Evolutionary conservation across 2,329 filamentous ascomycete species (phyloP).

Genomic region (Lasiodiplodia gonubiensis): DNA sequence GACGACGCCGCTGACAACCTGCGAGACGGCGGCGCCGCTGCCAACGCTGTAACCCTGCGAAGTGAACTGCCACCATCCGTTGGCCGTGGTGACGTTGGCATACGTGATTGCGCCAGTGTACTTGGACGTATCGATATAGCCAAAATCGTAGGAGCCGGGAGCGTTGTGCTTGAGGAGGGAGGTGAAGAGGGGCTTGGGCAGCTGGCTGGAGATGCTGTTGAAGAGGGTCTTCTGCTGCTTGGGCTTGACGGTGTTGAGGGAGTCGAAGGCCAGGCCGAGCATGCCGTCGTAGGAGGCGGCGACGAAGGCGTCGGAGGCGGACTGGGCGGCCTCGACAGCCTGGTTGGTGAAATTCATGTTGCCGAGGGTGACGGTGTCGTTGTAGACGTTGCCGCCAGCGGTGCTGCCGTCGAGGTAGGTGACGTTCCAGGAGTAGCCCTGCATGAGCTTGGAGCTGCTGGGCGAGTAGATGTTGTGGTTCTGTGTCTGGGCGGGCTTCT

Average conservation of each 20-base stretch:
- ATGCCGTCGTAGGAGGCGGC: constrained; percentile 60
- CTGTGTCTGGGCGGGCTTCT: constrained; percentile 29
- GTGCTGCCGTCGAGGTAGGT: constrained; percentile 69
- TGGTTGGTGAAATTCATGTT: constrained; percentile 63
- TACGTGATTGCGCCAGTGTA: constrained; percentile 66
- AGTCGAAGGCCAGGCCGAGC: constrained; percentile 65
- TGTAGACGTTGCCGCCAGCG: constrained; percentile 69
- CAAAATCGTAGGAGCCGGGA: constrained; percentile 60
- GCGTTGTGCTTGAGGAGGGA: constrained; percentile 60
- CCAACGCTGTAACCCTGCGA: constrained; percentile 63
- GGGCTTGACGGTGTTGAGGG: constrained; percentile 63
- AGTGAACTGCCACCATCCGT: constrained; percentile 69
- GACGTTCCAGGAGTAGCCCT: constrained; percentile 62
- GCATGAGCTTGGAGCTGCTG: constrained; percentile 39
- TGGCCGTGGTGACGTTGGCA: constrained; percentile 58
- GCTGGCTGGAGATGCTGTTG: constrained; percentile 60
- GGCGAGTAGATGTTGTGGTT: constrained; percentile 66
- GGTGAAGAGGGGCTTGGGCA: constrained; percentile 63
- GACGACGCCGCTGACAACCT: constrained; percentile 62
- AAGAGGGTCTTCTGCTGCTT: constrained; percentile 62
- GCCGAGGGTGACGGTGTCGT: constrained; percentile 67
- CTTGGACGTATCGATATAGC: constrained; percentile 63
- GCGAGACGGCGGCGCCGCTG: constrained; percentile 40
- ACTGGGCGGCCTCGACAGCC: constrained; percentile 68
- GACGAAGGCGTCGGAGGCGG: constrained; percentile 61